Evolutionary conservation across 331 rosid species (phyloP).

Genomic region (Spiraea crenata): DNA sequence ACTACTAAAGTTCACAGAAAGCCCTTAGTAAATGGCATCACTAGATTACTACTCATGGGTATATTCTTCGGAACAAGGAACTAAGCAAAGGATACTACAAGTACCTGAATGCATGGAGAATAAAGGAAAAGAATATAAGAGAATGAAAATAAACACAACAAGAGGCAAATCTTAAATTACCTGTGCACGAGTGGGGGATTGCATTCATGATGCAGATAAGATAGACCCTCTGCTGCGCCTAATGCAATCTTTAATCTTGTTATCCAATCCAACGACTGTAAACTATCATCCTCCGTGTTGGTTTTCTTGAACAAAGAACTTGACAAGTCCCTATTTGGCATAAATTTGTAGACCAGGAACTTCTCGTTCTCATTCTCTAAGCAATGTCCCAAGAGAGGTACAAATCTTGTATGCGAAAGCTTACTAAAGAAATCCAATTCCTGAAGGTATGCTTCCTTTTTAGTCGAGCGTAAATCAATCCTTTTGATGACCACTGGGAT

Average conservation of each 20-base stretch:
- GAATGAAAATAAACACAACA: slow-evolving; percentile 13
- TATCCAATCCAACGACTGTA: slow-evolving; percentile 93
- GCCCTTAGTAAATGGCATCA: neutral
- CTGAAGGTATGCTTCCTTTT: slow-evolving; percentile 51
- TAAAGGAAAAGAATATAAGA: slow-evolving; percentile 5
- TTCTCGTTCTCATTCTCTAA: slow-evolving; percentile 82
- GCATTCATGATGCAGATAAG: slow-evolving; percentile 84
- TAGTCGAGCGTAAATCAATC: slow-evolving; percentile 48
- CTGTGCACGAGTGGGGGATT: slow-evolving; percentile 88
- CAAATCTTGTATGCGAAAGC: slow-evolving; percentile 67
- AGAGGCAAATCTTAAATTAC: slow-evolving; percentile 38
- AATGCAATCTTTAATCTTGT: slow-evolving; percentile 91
- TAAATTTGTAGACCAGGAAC: slow-evolving; percentile 69
- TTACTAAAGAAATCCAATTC: slow-evolving; percentile 81
- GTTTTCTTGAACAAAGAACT: slow-evolving; percentile 59
- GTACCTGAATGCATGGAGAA: neutral
- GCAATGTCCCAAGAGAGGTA: slow-evolving; percentile 82
- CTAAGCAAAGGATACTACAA: neutral
- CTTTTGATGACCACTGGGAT: slow-evolving; percentile 61
- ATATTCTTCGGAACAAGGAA: slow-evolving; percentile 1
- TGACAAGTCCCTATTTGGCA: slow-evolving; percentile 88
- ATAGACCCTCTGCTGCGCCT: slow-evolving; percentile 88
- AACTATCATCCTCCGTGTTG: slow-evolving; percentile 52
- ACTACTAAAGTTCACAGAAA: neutral
- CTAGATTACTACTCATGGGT: neutral